Percentiles rank a stretch among this genome's conserved stretches.
These are phyloP conservation scores for Bipolaris zeicola DNA, from an alignment of 2,329 filamentous ascomycete genomes.

Conservation along the genomic window DNA sequence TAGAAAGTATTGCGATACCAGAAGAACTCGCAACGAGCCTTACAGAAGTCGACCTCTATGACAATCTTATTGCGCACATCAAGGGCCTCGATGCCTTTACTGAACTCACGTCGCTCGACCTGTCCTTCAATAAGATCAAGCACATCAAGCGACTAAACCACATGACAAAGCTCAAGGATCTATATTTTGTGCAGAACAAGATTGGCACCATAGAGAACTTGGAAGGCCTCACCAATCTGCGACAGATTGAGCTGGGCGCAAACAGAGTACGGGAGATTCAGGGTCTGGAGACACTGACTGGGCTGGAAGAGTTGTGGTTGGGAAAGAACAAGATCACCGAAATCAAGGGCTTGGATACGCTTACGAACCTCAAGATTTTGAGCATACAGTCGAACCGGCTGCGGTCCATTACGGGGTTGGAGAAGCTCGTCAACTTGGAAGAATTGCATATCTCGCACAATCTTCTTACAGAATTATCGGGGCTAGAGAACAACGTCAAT, in stretches of 20 bases:
- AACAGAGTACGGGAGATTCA: conserved; percentile 90
- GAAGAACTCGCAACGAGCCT: conserved; percentile 68
- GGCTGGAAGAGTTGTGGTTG: conserved; percentile 87
- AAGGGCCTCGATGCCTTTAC: conserved; percentile 79
- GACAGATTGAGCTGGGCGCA: conserved; percentile 86
- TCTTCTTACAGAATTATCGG: conserved; percentile 75
- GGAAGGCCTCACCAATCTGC: conserved; percentile 73
- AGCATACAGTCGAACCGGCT: conserved; percentile 97
- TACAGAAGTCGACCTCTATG: conserved; percentile 90
- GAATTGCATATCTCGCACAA: conserved; percentile 98
- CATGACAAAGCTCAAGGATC: conserved; percentile 75
- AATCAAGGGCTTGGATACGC: conserved; percentile 73
- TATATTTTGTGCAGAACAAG: conserved; percentile 95
- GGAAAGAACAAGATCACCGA: conserved; percentile 96
- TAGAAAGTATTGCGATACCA: conserved; percentile 79
- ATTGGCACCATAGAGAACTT: conserved; percentile 86
- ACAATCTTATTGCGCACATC: conserved; percentile 90
- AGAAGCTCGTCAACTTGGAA: conserved; percentile 75
- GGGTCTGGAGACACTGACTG: conserved; percentile 77
- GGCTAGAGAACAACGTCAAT: conserved; percentile 57
- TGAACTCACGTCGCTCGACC: conserved; percentile 78
- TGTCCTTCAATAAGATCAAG: conserved; percentile 99
- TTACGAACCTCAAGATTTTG: conserved; percentile 82
- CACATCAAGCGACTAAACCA: conserved; percentile 90
- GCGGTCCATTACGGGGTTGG: conserved; percentile 74